These are phyloP conservation scores for Heliamphora exappendiculata DNA, from an alignment of 148 eudicot species.

Conservation along the genomic window DNA sequence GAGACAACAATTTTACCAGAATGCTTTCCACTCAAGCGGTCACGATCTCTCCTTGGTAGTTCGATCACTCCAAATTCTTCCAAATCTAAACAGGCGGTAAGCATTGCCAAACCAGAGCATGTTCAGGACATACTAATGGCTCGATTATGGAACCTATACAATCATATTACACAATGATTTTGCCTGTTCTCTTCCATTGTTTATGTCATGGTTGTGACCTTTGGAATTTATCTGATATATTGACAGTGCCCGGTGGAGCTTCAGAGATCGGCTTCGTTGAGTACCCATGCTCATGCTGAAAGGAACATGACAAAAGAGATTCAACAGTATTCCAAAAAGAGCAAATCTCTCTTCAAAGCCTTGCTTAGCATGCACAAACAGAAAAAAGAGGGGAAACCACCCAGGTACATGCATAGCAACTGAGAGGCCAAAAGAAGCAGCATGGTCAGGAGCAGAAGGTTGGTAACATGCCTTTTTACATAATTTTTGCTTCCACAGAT, in stretches of 20 bases:
- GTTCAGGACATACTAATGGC: neutral
- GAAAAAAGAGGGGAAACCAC: slow-evolving; percentile 17
- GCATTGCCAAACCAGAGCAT: neutral
- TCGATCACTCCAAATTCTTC: slow-evolving; percentile 16
- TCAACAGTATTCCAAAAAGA: slow-evolving; percentile 29
- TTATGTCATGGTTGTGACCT: neutral
- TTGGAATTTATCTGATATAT: neutral
- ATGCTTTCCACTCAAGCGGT: slow-evolving; percentile 20
- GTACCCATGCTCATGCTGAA: slow-evolving; percentile 8
- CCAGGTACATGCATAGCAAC: slow-evolving; percentile 9
- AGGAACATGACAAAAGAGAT: slow-evolving; percentile 23
- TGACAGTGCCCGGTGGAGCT: slow-evolving; percentile 26
- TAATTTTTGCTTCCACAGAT: neutral
- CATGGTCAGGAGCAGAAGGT: neutral
- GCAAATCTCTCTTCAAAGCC: slow-evolving; percentile 29
- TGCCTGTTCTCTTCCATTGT: too few species aligned
- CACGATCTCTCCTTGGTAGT: slow-evolving; percentile 18
- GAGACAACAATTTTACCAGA: slow-evolving; percentile 26
- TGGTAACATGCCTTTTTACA: neutral
- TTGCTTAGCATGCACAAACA: slow-evolving; percentile 28
- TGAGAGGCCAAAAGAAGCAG: slow-evolving; percentile 1
- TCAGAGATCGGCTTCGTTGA: slow-evolving; percentile 21
- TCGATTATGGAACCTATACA: neutral
- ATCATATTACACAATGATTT: neutral
- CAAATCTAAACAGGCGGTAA: slow-evolving; percentile 19